phyloP scores from a whole-genome alignment of 768 basidiomycete species.

The Neoboletus subvelutipes region DNA sequence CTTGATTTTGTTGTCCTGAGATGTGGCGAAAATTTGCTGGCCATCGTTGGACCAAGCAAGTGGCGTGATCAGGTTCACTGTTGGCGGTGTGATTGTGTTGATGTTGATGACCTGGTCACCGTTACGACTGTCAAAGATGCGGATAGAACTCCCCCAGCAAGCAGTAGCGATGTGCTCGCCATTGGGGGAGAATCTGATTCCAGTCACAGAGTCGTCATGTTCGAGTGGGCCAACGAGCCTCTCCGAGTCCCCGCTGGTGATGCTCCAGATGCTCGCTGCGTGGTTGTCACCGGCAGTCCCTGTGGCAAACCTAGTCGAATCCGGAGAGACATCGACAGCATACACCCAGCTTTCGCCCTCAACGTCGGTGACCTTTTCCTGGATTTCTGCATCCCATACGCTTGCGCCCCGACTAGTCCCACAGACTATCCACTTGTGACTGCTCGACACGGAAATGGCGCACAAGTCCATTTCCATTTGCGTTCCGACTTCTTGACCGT shows the following conservation, averaged over 20 bases:
- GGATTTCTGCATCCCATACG: not conserved
- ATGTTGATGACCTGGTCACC: not conserved
- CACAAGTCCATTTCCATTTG: not conserved
- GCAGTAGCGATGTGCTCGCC: not conserved
- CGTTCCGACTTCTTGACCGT: not conserved
- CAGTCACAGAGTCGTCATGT: not conserved
- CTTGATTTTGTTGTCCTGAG: not conserved
- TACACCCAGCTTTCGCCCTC: not conserved
- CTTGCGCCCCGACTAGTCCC: not conserved
- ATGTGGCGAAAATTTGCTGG: not conserved
- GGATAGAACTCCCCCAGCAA: not conserved
- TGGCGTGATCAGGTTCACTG: not conserved
- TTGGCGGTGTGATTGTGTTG: not conserved
- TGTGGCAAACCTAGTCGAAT: not conserved
- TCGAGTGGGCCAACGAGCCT: not conserved
- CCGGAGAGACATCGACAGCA: not conserved
- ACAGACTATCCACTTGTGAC: not conserved
- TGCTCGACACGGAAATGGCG: not conserved
- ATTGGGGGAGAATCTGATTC: not conserved
- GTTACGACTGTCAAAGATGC: not conserved
- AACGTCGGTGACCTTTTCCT: not conserved
- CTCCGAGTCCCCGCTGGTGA: not conserved
- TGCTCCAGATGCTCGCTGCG: not conserved
- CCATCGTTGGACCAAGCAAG: not conserved
- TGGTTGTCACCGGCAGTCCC: accelerated